phyloP scores from a whole-genome alignment of 1,284 basidiomycete genomes.

The Taiwanofungus camphoratus region DNA sequence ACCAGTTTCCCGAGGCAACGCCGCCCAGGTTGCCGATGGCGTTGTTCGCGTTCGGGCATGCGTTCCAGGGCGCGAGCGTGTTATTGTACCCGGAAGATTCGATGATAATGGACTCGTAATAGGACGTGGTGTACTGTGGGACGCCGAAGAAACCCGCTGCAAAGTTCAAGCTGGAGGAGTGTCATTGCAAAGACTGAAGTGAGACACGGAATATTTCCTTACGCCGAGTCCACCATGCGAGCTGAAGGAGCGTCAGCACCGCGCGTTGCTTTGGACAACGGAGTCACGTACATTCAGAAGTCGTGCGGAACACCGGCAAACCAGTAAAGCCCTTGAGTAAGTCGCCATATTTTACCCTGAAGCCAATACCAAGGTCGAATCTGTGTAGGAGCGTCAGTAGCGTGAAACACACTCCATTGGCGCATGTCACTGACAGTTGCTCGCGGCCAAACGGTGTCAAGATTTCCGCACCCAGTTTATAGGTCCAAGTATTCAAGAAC shows the following conservation, averaged over 20 bases:
- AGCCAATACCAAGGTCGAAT: constrained; percentile 43
- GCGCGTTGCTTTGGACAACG: not conserved
- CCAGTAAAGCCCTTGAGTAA: constrained; percentile 47
- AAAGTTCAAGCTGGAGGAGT: constrained; percentile 38
- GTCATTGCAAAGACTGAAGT: no score
- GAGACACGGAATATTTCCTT: constrained; percentile 23
- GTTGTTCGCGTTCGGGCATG: constrained; percentile 38
- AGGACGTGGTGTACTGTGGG: constrained; percentile 39
- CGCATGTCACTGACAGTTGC: constrained; percentile 35
- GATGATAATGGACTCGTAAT: constrained; percentile 47
- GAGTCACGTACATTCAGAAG: constrained; percentile 36
- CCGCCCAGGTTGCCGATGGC: constrained; percentile 28
- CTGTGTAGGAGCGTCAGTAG: constrained; percentile 20
- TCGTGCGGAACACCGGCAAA: constrained; percentile 60
- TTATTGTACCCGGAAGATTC: constrained; percentile 49
- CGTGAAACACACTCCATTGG: not conserved
- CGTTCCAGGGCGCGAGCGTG: constrained; percentile 48
- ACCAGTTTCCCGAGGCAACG: constrained; percentile 38
- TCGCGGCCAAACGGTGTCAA: constrained; percentile 53
- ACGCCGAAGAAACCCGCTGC: constrained; percentile 60
- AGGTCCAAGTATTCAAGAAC: constrained; percentile 52
- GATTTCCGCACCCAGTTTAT: constrained; percentile 51
- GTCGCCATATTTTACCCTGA: constrained; percentile 51
- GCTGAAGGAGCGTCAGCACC: constrained; percentile 15
- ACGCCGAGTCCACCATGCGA: constrained; percentile 52